Percentiles rank a stretch among this genome's conserved stretches.
These are phyloP conservation scores for Hexamita inflata DNA, from an alignment of 208 protist species.

Conservation along the genomic window DNA sequence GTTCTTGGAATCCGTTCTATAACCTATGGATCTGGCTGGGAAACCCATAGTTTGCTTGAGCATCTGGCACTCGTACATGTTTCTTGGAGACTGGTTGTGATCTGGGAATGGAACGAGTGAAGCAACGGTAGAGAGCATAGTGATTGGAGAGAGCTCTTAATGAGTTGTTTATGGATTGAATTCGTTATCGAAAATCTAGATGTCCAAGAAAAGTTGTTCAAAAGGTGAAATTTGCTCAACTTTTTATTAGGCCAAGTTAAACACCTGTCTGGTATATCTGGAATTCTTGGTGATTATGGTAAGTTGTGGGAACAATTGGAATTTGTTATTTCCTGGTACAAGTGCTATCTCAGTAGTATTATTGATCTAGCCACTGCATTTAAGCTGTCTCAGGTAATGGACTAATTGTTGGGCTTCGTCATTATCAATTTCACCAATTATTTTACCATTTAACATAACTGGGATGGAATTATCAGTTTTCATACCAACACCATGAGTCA, in stretches of 20 bases:
- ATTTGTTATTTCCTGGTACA: neutral
- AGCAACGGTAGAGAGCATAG: slow-evolving; percentile 84
- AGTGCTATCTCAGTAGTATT: neutral
- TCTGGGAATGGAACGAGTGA: slow-evolving; percentile 90
- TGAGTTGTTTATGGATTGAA: slow-evolving; percentile 62
- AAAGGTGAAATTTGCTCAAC: slow-evolving; percentile 72
- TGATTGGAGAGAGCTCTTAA: slow-evolving; percentile 74
- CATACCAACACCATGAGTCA: neutral
- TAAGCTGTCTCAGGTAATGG: neutral
- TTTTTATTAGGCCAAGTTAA: neutral
- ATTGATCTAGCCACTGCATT: neutral
- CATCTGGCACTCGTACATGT: slow-evolving; percentile 98
- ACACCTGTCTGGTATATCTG: neutral
- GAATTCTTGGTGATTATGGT: neutral
- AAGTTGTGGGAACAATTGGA: neutral
- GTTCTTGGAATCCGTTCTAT: slow-evolving; percentile 90
- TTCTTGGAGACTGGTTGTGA: slow-evolving; percentile 95
- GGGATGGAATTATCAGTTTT: neutral
- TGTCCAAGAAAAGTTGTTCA: slow-evolving; percentile 90
- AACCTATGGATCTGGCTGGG: slow-evolving; percentile 65
- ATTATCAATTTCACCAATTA: slow-evolving; percentile 37
- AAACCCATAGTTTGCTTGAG: slow-evolving; percentile 97
- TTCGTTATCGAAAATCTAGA: slow-evolving; percentile 68
- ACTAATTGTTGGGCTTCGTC: neutral
- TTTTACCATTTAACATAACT: slow-evolving; percentile 47